A percentile compares a stretch with the other conserved stretches of the same genome.
These are phyloP conservation scores for Hydnomerulius pinastri DNA, from an alignment of 768 basidiomycete species.

Conservation along the genomic window DNA sequence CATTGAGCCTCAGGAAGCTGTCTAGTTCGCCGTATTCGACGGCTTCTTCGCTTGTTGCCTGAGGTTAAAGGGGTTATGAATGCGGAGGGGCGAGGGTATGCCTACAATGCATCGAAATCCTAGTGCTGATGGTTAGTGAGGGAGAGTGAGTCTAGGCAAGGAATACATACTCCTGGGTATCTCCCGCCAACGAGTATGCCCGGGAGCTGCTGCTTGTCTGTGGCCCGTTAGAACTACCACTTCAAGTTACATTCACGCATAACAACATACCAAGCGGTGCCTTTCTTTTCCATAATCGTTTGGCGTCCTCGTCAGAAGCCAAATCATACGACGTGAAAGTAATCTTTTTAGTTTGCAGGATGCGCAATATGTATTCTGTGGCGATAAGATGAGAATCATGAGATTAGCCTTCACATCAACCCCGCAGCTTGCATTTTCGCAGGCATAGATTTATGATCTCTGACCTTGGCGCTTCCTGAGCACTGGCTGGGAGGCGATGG, in stretches of 20 bases:
- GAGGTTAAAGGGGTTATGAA: slow-evolving; percentile 10
- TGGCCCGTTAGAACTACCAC: slow-evolving; percentile 2
- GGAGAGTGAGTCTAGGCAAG: background rate
- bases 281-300: slow-evolving; percentile 78
- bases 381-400: background rate
- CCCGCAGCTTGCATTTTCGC: background rate
- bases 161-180: slow-evolving; percentile 69
- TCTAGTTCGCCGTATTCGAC: slow-evolving; percentile 78
- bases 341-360: slow-evolving; percentile 85
- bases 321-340: slow-evolving; percentile 81
- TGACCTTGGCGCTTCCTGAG: slow-evolving; percentile 80
- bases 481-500: slow-evolving; percentile 78
- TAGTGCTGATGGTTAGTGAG: slow-evolving; percentile 29
- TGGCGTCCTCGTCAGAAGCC: slow-evolving; percentile 82
- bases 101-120: slow-evolving; percentile 78
- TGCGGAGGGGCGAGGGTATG: slow-evolving; percentile 6
- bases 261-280: slow-evolving; percentile 59
- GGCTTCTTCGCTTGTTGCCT: slow-evolving; percentile 69
- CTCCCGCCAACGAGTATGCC: slow-evolving; percentile 78
- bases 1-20: slow-evolving; percentile 69
- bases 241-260: background rate
- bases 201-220: slow-evolving; percentile 83
- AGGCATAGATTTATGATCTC: slow-evolving; percentile 2
- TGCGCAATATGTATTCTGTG: slow-evolving; percentile 78
- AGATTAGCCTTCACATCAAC: background rate